phyloP scores from a whole-genome alignment of 2,329 filamentous ascomycete genomes.

The Dactylellina haptotyla region DNA sequence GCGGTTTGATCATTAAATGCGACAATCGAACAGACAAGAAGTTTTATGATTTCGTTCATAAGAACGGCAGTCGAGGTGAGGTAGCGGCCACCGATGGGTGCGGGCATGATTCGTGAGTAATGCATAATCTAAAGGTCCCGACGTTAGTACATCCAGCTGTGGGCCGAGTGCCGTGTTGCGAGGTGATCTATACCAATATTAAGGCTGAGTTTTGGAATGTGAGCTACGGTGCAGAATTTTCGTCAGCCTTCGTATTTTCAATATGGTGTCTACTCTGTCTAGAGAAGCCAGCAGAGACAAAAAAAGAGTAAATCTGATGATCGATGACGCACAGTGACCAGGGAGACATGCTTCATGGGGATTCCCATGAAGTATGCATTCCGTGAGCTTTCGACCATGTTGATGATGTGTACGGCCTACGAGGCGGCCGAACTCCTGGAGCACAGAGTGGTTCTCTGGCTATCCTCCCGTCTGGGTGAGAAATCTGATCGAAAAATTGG shows the following conservation, averaged over 20 bases:
- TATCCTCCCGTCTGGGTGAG: too few species aligned
- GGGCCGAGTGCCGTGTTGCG: neutral
- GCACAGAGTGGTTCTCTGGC: constrained; percentile 18
- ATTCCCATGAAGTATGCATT: constrained; percentile 67
- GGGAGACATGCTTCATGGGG: constrained; percentile 75
- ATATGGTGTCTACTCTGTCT: too few species aligned
- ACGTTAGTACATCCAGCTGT: constrained; percentile 10
- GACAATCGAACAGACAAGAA: constrained; percentile 84
- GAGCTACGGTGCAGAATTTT: constrained; percentile 66
- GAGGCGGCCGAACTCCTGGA: constrained; percentile 23
- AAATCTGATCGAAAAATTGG: too few species aligned
- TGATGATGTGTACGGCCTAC: constrained; percentile 35
- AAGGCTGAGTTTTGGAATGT: constrained; percentile 82
- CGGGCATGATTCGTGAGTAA: constrained; percentile 93
- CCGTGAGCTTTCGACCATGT: constrained; percentile 55
- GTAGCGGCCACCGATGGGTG: constrained; percentile 75
- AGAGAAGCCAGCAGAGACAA: too few species aligned
- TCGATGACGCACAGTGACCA: constrained; percentile 68
- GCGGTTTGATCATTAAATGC: constrained; percentile 76
- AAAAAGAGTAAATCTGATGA: constrained; percentile 56
- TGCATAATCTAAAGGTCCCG: constrained; percentile 76
- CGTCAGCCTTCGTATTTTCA: constrained; percentile 39
- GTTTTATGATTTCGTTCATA: constrained; percentile 89
- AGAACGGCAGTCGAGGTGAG: constrained; percentile 94
- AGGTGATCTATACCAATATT: constrained; percentile 69